phyloP scores from a whole-genome alignment of 129 eudicot genomes.

The Silybum marianum region DNA sequence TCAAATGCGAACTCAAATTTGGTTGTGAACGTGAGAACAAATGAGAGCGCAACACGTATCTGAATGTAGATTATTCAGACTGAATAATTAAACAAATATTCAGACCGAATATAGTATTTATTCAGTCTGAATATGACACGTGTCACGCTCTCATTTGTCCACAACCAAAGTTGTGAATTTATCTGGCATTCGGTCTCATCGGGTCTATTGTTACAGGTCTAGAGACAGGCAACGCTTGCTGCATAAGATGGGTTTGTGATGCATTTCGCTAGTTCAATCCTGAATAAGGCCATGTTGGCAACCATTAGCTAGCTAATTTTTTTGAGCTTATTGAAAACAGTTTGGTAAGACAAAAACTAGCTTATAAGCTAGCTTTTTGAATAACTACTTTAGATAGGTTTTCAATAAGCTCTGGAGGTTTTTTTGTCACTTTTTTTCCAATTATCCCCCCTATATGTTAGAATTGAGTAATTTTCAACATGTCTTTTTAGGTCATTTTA shows the following conservation, averaged over 20 bases:
- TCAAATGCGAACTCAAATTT: too few species aligned
- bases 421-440: not conserved
- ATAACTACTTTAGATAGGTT: not conserved
- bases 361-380: too few species aligned
- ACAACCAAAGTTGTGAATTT: not conserved
- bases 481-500: too few species aligned
- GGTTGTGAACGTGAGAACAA: too few species aligned
- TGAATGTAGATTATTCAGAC: too few species aligned
- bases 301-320: too few species aligned
- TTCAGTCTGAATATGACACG: too few species aligned
- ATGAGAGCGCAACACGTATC: too few species aligned
- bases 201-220: slow-evolving; percentile 93
- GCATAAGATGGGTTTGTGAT: slow-evolving; percentile 95
- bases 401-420: not conserved
- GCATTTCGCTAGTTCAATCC: slow-evolving; percentile 93
- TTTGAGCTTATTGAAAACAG: not conserved
- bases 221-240: slow-evolving; percentile 92
- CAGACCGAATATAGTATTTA: too few species aligned
- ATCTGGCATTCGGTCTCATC: slow-evolving; percentile 99
- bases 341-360: not conserved
- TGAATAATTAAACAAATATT: too few species aligned
- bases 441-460: not conserved
- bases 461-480: too few species aligned
- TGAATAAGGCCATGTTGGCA: slow-evolving; percentile 15
- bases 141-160: too few species aligned